A percentile compares a stretch with the other conserved stretches of the same genome.
These are phyloP conservation scores for Scheffersomyces stipitis DNA, from an alignment of 805 yeast genomes.

Conservation along the genomic window DNA sequence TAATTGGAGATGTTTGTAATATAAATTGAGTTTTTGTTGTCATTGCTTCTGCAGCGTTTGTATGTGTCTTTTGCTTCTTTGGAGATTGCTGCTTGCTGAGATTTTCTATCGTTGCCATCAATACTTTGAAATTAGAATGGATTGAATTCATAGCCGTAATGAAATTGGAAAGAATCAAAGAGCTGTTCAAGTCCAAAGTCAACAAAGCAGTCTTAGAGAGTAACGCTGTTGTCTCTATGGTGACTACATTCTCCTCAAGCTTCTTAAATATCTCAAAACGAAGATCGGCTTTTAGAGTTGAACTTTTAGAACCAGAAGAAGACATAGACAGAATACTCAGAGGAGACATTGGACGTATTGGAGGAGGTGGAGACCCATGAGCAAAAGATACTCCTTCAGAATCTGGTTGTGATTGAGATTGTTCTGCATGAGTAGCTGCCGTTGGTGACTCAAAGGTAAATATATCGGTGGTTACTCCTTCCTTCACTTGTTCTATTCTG, in stretches of 20 bases:
- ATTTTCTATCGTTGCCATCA: constrained; percentile 6
- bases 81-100: background rate
- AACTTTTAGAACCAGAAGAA: background rate
- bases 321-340: background rate
- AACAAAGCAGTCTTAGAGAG: constrained; percentile 42
- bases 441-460: constrained; percentile 5
- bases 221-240: constrained; percentile 38
- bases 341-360: background rate
- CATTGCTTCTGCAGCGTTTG: too few relatives aligned
- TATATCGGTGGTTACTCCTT: background rate
- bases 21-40: constrained; percentile 20
- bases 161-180: constrained; percentile 29
- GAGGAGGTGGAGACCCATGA: background rate
- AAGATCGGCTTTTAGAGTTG: constrained; percentile 43
- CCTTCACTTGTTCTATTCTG: constrained; percentile 20
- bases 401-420: background rate
- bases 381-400: background rate
- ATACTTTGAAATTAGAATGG: constrained; percentile 13
- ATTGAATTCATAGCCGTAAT: constrained; percentile 22
- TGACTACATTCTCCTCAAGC: constrained; percentile 6
- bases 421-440: background rate
- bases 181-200: constrained; percentile 17
- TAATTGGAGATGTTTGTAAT: constrained; percentile 41
- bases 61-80: background rate
- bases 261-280: constrained; percentile 48